phyloP scores from a whole-genome alignment of 164 flowering plant species.

The Hamamelis virginiana region DNA sequence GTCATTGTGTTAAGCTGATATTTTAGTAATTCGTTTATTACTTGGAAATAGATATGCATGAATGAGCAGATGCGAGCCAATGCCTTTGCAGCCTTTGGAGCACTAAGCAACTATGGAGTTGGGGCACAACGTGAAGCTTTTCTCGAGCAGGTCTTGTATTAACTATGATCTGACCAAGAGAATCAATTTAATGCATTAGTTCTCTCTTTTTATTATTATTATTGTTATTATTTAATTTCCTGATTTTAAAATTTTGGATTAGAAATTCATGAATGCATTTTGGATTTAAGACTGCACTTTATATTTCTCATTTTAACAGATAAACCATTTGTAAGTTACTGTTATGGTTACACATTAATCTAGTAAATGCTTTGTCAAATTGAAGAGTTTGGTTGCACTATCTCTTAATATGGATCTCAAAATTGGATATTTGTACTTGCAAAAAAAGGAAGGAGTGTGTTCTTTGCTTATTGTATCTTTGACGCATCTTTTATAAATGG shows the following conservation, averaged over 20 bases:
- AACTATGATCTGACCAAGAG: not conserved
- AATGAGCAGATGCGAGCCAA: slow-evolving; percentile 69
- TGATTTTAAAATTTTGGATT: not conserved
- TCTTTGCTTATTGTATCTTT: not conserved
- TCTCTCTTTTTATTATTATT: too few relatives aligned
- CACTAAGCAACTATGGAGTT: slow-evolving; percentile 58
- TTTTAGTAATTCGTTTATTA: not conserved
- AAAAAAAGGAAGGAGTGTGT: too few relatives aligned
- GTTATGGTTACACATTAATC: too few relatives aligned
- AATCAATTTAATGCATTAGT: not conserved
- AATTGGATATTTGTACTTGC: too few relatives aligned
- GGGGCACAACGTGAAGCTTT: slow-evolving; percentile 68
- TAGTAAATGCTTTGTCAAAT: too few relatives aligned
- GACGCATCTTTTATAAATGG: not conserved
- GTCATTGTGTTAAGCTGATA: not conserved
- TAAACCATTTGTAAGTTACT: too few relatives aligned
- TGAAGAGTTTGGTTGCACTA: too few relatives aligned
- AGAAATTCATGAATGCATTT: not conserved
- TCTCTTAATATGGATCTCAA: not conserved
- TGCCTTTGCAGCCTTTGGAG: slow-evolving; percentile 93
- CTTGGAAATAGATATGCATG: slow-evolving; percentile 53
- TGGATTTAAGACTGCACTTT: not conserved
- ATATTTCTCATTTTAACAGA: too few relatives aligned
- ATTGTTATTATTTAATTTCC: not conserved
- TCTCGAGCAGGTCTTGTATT: slow-evolving; percentile 73